Evolutionary conservation across 306 rosid species (phyloP).

Genomic region (Vigna hirtella): DNA sequence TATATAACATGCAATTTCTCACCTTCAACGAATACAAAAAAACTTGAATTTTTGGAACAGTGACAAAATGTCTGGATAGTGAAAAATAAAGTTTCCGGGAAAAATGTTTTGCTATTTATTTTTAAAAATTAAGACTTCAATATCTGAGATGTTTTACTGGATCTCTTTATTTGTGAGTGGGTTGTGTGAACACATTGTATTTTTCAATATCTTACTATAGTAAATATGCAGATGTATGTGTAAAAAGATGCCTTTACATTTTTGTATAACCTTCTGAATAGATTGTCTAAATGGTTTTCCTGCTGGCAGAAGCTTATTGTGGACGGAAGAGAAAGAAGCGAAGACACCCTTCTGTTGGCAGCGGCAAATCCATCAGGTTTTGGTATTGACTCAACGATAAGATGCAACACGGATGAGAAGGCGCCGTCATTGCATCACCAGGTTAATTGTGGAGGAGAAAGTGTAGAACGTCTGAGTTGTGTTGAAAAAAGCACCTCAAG

Average conservation of each 20-base stretch:
- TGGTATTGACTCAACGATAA: conserved; percentile 40
- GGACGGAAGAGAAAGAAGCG: conserved; percentile 48
- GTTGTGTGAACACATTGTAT: conserved; percentile 1
- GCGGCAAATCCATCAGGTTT: conserved; percentile 32
- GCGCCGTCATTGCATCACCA: conserved; percentile 36
- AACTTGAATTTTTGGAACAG: conserved; percentile 21
- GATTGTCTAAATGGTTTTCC: conserved; percentile 40
- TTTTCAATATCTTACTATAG: conserved; percentile 20
- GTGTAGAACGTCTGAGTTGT: conserved; percentile 43
- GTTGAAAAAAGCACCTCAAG: conserved; percentile 52
- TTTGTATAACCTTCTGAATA: conserved; percentile 29
- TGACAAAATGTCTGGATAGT: conserved; percentile 24
- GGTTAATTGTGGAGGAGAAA: conserved; percentile 43
- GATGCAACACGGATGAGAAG: conserved; percentile 46
- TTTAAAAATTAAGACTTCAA: neutral
- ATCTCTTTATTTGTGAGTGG: neutral
- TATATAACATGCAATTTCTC: neutral
- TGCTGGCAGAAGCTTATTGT: conserved; percentile 50
- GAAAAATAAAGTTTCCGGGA: conserved; percentile 11
- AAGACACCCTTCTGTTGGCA: conserved; percentile 45
- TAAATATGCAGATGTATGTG: neutral
- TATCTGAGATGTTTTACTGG: neutral
- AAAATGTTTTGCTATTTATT: neutral
- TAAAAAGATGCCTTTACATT: conserved; percentile 20
- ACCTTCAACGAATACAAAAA: conserved; percentile 15